Percentiles rank a stretch among this genome's conserved stretches.
phyloP scores from a whole-genome alignment of 306 rosid genomes.

The Cucumis cinereus region DNA sequence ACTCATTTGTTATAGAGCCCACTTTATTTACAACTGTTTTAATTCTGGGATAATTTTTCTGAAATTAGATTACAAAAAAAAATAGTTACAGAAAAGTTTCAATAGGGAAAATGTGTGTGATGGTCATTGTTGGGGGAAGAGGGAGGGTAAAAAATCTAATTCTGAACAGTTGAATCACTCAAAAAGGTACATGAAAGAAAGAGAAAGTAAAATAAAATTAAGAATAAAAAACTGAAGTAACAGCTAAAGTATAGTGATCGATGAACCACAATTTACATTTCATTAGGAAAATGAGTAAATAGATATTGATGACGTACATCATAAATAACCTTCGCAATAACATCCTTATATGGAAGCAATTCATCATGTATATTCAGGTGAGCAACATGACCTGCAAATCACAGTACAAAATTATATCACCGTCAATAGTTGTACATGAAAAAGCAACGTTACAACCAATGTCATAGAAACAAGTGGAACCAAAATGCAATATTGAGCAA shows the following conservation, averaged over 20 bases:
- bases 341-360: conserved; percentile 71
- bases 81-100: background rate
- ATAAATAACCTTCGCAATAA: conserved; percentile 79
- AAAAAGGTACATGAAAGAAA: background rate
- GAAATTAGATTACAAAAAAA: conserved; percentile 13
- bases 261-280: background rate
- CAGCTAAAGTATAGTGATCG: background rate
- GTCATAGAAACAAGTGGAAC: background rate
- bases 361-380: conserved; percentile 87
- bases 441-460: background rate
- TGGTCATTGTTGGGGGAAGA: no score
- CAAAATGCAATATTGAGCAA: background rate
- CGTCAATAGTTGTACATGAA: background rate
- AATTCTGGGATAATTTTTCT: conserved; percentile 94
- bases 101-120: background rate
- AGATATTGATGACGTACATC: conserved; percentile 45
- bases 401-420: background rate
- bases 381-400: conserved; percentile 77
- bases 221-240: background rate
- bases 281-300: background rate
- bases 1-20: conserved; percentile 75
- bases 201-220: background rate
- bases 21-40: conserved; percentile 85
- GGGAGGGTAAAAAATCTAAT: background rate
- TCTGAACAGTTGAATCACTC: background rate